phyloP scores from a whole-genome alignment of 2,329 filamentous ascomycete genomes.

The Xylaria sp. region DNA sequence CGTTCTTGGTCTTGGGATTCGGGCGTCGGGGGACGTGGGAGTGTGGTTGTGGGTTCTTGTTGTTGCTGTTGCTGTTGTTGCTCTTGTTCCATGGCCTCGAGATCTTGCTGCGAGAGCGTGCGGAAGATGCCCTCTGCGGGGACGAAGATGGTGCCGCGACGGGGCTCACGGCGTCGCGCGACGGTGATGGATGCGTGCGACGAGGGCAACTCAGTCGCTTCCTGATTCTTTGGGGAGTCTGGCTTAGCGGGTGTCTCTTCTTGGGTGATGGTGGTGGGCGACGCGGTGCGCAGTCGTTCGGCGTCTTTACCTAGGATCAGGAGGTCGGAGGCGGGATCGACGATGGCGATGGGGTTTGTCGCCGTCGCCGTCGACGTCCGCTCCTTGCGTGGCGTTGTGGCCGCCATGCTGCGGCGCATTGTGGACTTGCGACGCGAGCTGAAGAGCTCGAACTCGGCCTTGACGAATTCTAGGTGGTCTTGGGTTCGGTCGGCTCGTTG shows the following conservation, averaged over 20 bases:
- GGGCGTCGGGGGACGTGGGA: constrained; percentile 32
- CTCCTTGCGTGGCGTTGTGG: constrained; percentile 33
- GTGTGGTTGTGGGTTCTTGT: constrained; percentile 20
- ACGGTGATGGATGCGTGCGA: too few relatives aligned
- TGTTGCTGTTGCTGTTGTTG: too few relatives aligned
- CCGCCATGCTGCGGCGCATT: constrained; percentile 29
- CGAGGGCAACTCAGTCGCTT: constrained; percentile 16
- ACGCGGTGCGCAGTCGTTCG: constrained; percentile 4
- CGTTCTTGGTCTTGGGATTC: constrained; percentile 31
- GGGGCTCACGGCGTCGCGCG: constrained; percentile 33
- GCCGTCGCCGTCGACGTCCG: constrained; percentile 19
- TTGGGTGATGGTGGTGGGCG: constrained; percentile 17
- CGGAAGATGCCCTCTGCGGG: constrained; percentile 60
- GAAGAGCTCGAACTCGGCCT: constrained; percentile 66
- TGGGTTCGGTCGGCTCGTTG: constrained; percentile 62
- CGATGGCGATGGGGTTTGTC: constrained; percentile 32
- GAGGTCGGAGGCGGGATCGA: constrained; percentile 38
- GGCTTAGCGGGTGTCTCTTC: constrained; percentile 30
- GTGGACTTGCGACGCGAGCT: constrained; percentile 54
- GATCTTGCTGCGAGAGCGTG: constrained; percentile 51
- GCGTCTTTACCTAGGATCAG: constrained; percentile 38
- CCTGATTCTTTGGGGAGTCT: constrained; percentile 9
- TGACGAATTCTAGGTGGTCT: constrained; percentile 70
- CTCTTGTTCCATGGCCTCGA: constrained; percentile 38
- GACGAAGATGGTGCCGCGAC: constrained; percentile 52